These are phyloP conservation scores for Radiomyces spectabilis DNA, from an alignment of 192 early-diverging fungal species.

Conservation along the genomic window DNA sequence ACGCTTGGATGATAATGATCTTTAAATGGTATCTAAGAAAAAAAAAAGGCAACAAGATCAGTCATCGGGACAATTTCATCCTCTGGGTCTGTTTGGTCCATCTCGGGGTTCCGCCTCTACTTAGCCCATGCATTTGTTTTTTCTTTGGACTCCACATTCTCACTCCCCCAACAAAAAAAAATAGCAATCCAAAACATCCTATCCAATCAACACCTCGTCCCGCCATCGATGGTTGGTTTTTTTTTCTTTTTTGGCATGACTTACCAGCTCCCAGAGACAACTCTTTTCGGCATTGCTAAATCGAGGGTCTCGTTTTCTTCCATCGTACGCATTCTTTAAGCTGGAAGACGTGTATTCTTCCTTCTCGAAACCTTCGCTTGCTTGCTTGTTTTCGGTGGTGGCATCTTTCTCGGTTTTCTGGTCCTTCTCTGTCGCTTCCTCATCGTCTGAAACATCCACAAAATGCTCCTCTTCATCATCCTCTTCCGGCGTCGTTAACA, in stretches of 20 bases:
- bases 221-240: too few species aligned
- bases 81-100: neutral
- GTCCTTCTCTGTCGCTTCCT: constrained; percentile 36
- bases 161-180: too few species aligned
- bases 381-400: too few species aligned
- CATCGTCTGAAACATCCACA: constrained; percentile 52
- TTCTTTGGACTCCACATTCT: neutral
- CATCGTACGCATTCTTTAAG: constrained; percentile 56
- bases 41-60: neutral
- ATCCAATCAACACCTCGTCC: too few species aligned
- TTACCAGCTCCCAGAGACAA: constrained; percentile 89
- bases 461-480: constrained; percentile 57
- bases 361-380: too few species aligned
- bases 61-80: neutral
- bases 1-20: constrained; percentile 92
- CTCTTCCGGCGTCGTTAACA: constrained; percentile 67
- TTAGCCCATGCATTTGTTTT: neutral
- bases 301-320: constrained; percentile 79
- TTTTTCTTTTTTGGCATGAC: neutral
- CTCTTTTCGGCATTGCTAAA: constrained; percentile 74
- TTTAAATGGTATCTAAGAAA: constrained; percentile 50
- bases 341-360: neutral
- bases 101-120: neutral
- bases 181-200: too few species aligned
- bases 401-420: too few species aligned